Percentiles rank a stretch among this genome's conserved stretches.
Conservation (phyloP, 2,329 filamentous ascomycete genomes). For the Hymenoscyphus occultus region DNA sequence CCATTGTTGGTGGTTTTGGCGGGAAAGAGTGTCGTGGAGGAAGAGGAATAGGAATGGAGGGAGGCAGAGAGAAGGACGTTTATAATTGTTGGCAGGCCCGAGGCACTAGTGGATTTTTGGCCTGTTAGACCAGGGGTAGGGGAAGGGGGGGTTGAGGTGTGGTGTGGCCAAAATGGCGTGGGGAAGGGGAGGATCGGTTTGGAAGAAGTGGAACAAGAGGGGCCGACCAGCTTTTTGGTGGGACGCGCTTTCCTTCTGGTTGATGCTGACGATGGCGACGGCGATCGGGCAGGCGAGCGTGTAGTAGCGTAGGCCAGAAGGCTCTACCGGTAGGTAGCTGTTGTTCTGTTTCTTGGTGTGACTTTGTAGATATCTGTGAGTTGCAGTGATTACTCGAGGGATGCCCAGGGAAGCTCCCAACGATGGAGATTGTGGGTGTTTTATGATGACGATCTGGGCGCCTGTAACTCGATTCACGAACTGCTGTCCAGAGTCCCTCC, state of each 20-base stretch:
- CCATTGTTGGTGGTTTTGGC: constrained; percentile 24
- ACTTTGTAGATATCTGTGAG: too few species aligned
- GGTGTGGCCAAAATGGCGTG: constrained; percentile 14
- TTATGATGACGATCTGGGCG: not conserved
- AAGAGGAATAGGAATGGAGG: constrained; percentile 11
- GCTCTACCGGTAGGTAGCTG: too few species aligned
- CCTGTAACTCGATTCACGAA: not conserved
- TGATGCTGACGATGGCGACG: not conserved
- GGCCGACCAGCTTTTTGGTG: constrained; percentile 8
- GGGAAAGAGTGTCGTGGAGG: constrained; percentile 18
- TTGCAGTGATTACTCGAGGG: too few species aligned
- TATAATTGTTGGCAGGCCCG: constrained; percentile 17
- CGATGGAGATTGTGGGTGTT: not conserved
- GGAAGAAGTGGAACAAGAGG: constrained; percentile 1
- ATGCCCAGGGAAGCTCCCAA: too few species aligned
- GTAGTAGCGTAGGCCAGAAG: too few species aligned
- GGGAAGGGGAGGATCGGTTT: constrained; percentile 13
- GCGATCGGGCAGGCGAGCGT: too few species aligned
- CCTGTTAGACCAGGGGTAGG: not conserved
- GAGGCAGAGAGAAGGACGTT: constrained; percentile 11
- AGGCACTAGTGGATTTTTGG: not conserved
- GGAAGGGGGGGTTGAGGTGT: not conserved
- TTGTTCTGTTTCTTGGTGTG: too few species aligned
- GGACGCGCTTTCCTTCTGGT: not conserved
- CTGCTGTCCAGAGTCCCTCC: not conserved